Evolutionary conservation across 2,329 filamentous ascomycete genomes (phyloP), one percentile per base, ranked within the genome.

Genomic region (Sporothrix schenckii): DNA sequence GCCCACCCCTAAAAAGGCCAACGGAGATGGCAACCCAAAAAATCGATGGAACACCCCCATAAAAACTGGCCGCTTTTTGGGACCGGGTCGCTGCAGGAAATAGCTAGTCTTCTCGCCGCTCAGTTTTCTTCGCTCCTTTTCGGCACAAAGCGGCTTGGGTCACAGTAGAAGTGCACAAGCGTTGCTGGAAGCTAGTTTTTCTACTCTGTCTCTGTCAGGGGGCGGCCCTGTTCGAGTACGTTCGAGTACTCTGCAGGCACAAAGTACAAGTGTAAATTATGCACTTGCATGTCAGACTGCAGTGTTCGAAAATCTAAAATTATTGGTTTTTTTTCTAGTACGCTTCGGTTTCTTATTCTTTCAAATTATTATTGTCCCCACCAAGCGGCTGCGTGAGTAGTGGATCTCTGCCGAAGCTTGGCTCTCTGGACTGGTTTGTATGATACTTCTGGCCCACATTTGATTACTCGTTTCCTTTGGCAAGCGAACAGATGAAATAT

Each of bases 331-430:
- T 61, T 11, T 27, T 5, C 39, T 27, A n/a, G n/a, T n/a, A n/a
- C n/a, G n/a, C n/a, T n/a, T n/a, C n/a, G n/a, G n/a, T n/a, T n/a
- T n/a, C n/a, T n/a, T n/a, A n/a, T n/a, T n/a, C n/a, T n/a, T n/a
- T n/a, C n/a, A n/a, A n/a, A n/a, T n/a, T 63, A n/a, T 16, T 27
- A 27, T 10, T 7, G 60, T 61, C 60, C 49, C 60, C 60, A 63
- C 60, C 21, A 7, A 49, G 41, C 30, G 30, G 56, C 16, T 9
- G 56, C 56, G 9, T 9, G 6, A 34, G 10, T 24, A 24, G 60
- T 47, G 60, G 60, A 30, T 24, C 41, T 24, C 34, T 41, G n/a
- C 41, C 13, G 34, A 49, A 63, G 60, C 60, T 63, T 63, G 60
- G 60, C 60, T 49, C 27, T 61, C 47, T 41, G 19, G 56, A 44